These are phyloP conservation scores for Cladorrhinum samala DNA, from an alignment of 495 filamentous ascomycete genomes.

Conservation along the genomic window DNA sequence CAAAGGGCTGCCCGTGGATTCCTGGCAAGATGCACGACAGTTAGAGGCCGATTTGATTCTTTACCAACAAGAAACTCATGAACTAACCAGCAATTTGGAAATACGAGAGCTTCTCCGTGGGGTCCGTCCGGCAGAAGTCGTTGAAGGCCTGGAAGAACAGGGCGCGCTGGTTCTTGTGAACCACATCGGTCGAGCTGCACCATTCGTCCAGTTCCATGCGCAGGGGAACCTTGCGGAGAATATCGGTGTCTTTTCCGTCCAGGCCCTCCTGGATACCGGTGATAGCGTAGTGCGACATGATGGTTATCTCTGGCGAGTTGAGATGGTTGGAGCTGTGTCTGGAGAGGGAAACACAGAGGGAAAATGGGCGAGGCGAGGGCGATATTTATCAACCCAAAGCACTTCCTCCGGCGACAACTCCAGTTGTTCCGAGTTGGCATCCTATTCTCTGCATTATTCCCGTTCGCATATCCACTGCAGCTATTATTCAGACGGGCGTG, in stretches of 20 bases:
- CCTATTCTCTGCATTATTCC: too few species aligned
- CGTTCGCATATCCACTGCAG: too few species aligned
- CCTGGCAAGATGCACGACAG: too few species aligned
- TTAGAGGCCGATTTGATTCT: too few species aligned
- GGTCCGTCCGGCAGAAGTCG: not conserved
- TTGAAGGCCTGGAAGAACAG: constrained; percentile 6
- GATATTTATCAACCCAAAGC: too few species aligned
- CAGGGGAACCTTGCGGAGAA: constrained; percentile 3
- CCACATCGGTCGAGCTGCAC: constrained; percentile 1
- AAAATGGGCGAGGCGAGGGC: not conserved
- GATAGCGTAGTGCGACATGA: constrained; percentile 2
- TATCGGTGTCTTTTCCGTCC: not conserved
- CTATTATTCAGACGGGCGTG: too few species aligned
- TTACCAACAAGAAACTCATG: too few species aligned
- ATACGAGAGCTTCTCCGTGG: not conserved
- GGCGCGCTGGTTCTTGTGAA: constrained; percentile 4
- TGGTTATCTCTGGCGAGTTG: not conserved
- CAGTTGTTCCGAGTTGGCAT: too few species aligned
- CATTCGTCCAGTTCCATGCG: constrained; percentile 6
- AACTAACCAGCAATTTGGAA: not conserved
- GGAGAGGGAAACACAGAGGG: not conserved
- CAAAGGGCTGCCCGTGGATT: constrained; percentile 1
- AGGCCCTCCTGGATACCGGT: constrained; percentile 4
- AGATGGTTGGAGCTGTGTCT: not conserved
- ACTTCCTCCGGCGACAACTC: too few species aligned